phyloP scores from a whole-genome alignment of 148 eudicot species.

The Vaccinium darrowii region DNA sequence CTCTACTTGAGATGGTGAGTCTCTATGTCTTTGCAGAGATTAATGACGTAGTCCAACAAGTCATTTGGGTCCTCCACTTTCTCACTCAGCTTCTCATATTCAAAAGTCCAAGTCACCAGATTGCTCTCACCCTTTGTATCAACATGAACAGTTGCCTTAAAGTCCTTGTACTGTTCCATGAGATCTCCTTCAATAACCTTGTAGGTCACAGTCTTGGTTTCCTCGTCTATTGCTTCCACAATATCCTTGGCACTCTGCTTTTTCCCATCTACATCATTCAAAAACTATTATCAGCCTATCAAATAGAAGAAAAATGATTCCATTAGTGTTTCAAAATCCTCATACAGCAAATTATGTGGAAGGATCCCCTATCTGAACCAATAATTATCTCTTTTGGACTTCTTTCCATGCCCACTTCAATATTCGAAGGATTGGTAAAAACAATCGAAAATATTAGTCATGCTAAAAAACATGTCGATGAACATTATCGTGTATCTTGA shows the following conservation, averaged over 20 bases:
- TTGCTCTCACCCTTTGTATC: background rate
- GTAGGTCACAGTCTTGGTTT: background rate
- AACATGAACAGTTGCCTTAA: background rate
- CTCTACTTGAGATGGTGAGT: slow-evolving; percentile 10
- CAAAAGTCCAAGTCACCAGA: slow-evolving; percentile 23
- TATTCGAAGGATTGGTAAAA: background rate
- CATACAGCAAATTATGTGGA: too few relatives aligned
- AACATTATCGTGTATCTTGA: too few relatives aligned
- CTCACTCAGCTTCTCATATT: slow-evolving; percentile 27
- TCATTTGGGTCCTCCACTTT: slow-evolving; percentile 9
- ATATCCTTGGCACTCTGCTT: background rate
- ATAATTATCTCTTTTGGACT: too few relatives aligned
- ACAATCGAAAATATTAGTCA: background rate
- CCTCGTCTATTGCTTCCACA: background rate
- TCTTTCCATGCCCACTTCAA: background rate
- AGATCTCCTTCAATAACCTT: background rate
- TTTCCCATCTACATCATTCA: background rate
- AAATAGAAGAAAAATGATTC: too few relatives aligned
- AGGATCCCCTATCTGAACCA: too few relatives aligned
- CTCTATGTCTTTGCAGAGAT: slow-evolving; percentile 17
- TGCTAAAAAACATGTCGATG: too few relatives aligned
- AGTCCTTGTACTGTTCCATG: background rate
- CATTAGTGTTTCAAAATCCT: too few relatives aligned
- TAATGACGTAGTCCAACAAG: background rate
- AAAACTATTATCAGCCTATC: too few relatives aligned